Percentiles rank a stretch among this genome's conserved stretches.
phyloP scores from a whole-genome alignment of 179 eudicot species.

The Gypsophila paniculata region DNA sequence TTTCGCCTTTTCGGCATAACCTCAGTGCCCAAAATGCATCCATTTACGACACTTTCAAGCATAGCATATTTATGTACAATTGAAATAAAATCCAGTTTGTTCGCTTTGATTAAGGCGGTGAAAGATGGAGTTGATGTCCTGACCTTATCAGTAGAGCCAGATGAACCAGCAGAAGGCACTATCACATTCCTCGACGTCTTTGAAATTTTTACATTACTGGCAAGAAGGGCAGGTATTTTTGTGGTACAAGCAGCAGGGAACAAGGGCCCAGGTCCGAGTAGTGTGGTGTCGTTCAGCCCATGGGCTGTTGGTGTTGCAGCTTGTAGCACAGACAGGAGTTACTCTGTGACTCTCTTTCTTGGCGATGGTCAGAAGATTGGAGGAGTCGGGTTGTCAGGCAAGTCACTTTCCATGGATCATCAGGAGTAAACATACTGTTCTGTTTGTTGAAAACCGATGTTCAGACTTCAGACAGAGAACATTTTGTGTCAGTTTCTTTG shows the following conservation, averaged over 20 bases:
- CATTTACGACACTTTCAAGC: no score
- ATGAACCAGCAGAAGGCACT: constrained; percentile 71
- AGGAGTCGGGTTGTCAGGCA: constrained; percentile 90
- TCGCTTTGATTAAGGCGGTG: constrained; percentile 48
- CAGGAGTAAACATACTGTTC: not conserved
- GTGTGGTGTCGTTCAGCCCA: constrained; percentile 81
- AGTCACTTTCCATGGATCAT: not conserved
- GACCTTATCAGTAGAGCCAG: constrained; percentile 78
- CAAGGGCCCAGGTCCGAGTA: constrained; percentile 62
- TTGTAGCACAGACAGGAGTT: constrained; percentile 58
- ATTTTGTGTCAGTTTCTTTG: not conserved
- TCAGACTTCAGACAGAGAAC: not conserved
- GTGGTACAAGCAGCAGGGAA: constrained; percentile 94
- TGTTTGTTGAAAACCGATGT: not conserved
- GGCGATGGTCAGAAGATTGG: constrained; percentile 53
- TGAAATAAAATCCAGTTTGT: not conserved
- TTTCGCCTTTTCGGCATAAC: no score
- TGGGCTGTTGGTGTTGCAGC: constrained; percentile 83
- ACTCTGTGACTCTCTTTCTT: constrained; percentile 60
- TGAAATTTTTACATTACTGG: constrained; percentile 68
- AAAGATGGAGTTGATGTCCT: constrained; percentile 77
- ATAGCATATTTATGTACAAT: not conserved
- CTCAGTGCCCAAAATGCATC: no score
- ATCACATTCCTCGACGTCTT: constrained; percentile 69
- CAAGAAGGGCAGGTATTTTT: constrained; percentile 77